Percentiles rank a stretch among this genome's conserved stretches.
Conservation (phyloP, 768 basidiomycete species). For the Boletus rufocinnamomeus region DNA sequence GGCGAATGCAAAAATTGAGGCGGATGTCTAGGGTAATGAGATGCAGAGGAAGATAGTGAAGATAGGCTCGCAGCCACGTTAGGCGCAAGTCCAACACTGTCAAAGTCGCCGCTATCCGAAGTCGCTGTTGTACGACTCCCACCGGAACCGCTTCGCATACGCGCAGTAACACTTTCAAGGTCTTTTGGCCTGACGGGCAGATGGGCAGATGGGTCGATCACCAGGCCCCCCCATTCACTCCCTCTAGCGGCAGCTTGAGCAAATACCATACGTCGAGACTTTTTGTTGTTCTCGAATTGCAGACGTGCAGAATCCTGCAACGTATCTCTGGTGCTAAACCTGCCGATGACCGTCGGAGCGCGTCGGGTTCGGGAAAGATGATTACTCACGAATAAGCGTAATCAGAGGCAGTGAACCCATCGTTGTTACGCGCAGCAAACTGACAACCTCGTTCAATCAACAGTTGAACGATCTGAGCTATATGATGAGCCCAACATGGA, state of each 20-base stretch:
- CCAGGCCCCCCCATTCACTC: constrained; percentile 54
- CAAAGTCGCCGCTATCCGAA: constrained; percentile 71
- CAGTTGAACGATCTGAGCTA: constrained; percentile 69
- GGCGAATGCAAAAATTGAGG: constrained; percentile 44
- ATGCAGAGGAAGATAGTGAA: constrained; percentile 64
- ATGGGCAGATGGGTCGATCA: constrained; percentile 46
- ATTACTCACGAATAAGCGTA: constrained; percentile 65
- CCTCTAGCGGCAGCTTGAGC: constrained; percentile 73
- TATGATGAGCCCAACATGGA: constrained; percentile 13
- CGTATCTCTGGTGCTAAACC: constrained; percentile 73
- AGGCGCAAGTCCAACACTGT: constrained; percentile 44
- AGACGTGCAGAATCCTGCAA: constrained; percentile 78
- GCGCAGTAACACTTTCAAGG: constrained; percentile 41
- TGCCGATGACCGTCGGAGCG: constrained; percentile 31
- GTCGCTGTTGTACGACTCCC: constrained; percentile 76
- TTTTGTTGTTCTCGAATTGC: constrained; percentile 81
- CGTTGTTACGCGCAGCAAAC: constrained; percentile 80
- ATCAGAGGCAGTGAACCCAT: constrained; percentile 89
- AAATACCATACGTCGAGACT: constrained; percentile 66
- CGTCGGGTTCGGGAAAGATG: constrained; percentile 1
- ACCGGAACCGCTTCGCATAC: constrained; percentile 80
- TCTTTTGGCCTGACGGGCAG: constrained; percentile 49
- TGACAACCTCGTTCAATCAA: constrained; percentile 90
- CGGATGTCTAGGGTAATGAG: constrained; percentile 47
- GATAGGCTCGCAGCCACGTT: constrained; percentile 49